Evolutionary conservation across 164 flowering plant genomes (phyloP).

Genomic region (Umbellularia californica): DNA sequence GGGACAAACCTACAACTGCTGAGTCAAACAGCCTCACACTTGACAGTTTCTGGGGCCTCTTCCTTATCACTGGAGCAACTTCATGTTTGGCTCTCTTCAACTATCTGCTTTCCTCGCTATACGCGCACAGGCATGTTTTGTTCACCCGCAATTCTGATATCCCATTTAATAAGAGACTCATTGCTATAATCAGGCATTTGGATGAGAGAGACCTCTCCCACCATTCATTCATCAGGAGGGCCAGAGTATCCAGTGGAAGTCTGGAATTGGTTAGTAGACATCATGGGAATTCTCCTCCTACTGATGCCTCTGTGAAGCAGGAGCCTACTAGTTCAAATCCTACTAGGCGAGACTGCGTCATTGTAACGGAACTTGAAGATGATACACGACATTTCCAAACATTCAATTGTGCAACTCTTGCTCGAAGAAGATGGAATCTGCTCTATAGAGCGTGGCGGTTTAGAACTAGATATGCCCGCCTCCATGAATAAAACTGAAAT

Average conservation of each 20-base stretch:
- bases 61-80: conserved; percentile 34
- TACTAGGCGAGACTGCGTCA: not conserved
- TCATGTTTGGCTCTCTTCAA: conserved; percentile 20
- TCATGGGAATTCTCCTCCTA: not conserved
- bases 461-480: not conserved
- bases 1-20: not conserved
- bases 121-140: conserved; percentile 10
- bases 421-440: not conserved
- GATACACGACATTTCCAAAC: not conserved
- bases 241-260: not conserved
- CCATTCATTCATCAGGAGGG: conserved; percentile 17
- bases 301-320: not conserved
- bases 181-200: conserved; percentile 5
- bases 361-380: not conserved
- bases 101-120: conserved; percentile 17
- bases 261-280: not conserved
- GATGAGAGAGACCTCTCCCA: conserved; percentile 15
- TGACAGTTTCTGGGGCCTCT: conserved; percentile 28
- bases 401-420: not conserved
- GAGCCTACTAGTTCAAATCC: not conserved
- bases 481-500: not conserved
- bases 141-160: not conserved
- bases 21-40: conserved; percentile 5
- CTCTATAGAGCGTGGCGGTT: not conserved
- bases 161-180: conserved; percentile 16